A percentile compares a stretch with the other conserved stretches of the same genome.
phyloP scores from a whole-genome alignment of 495 filamentous ascomycete species.

The Podospora anserina region DNA sequence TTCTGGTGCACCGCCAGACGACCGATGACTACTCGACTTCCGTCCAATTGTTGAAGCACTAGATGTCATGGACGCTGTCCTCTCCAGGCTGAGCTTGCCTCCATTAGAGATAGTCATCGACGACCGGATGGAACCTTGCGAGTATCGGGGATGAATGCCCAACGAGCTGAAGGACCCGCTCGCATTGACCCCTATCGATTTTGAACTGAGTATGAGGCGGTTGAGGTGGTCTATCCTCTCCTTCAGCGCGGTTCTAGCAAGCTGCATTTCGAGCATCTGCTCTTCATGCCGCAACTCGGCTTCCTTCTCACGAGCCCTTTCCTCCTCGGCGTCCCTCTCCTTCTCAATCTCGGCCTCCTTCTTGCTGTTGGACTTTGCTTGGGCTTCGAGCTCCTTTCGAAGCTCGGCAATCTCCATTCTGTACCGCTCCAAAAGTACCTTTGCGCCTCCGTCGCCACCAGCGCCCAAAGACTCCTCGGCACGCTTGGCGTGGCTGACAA shows the following conservation, averaged over 20 bases:
- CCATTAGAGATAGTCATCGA: conserved; percentile 68
- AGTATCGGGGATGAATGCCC: conserved; percentile 62
- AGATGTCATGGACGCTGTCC: conserved; percentile 66
- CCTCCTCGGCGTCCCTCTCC: conserved; percentile 56
- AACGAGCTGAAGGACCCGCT: conserved; percentile 69
- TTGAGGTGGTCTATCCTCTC: conserved; percentile 98
- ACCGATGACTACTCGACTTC: conserved; percentile 44
- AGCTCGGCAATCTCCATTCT: conserved; percentile 89
- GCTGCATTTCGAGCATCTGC: conserved; percentile 96
- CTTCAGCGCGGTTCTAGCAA: conserved; percentile 91
- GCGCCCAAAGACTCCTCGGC: conserved; percentile 81
- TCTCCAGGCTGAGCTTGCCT: conserved; percentile 54
- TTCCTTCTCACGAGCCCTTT: conserved; percentile 73
- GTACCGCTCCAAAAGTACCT: conserved; percentile 88
- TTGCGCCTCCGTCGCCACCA: conserved; percentile 74
- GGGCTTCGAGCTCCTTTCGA: conserved; percentile 73
- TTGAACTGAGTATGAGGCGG: conserved; percentile 89
- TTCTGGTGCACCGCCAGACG: conserved; percentile 36
- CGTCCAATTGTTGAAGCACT: conserved; percentile 55
- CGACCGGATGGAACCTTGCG: conserved; percentile 62
- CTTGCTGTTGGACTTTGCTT: conserved; percentile 58
- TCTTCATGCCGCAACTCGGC: conserved; percentile 86
- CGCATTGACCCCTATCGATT: conserved; percentile 87
- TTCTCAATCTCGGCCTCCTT: conserved; percentile 65
- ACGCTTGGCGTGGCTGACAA: conserved; percentile 93